Percentiles rank a stretch among this genome's conserved stretches.
Conservation (phyloP, 129 eudicot species). For the Deinandra increscens region DNA sequence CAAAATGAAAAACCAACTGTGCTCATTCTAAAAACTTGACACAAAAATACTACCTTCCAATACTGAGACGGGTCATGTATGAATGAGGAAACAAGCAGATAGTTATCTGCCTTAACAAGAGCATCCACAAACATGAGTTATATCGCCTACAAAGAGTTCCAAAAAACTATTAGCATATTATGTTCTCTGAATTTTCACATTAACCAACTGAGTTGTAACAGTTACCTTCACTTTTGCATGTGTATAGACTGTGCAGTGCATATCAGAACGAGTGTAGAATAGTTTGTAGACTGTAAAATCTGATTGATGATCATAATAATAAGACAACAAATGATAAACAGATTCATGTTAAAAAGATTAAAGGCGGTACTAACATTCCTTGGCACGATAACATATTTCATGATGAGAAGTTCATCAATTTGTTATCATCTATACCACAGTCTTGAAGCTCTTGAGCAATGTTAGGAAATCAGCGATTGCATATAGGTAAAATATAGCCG, state of each 20-base stretch:
- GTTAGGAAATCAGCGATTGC: too few species aligned
- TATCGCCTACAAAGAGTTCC: slow-evolving; percentile 51
- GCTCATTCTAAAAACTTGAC: not conserved
- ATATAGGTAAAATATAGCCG: too few species aligned
- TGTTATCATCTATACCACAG: too few species aligned
- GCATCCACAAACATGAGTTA: slow-evolving; percentile 94
- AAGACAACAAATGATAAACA: slow-evolving; percentile 2
- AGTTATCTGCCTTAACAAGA: slow-evolving; percentile 63
- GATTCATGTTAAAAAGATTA: not conserved
- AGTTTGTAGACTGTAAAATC: slow-evolving; percentile 82
- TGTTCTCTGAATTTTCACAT: not conserved
- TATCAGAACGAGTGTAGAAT: slow-evolving; percentile 82
- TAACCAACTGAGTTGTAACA: slow-evolving; percentile 3
- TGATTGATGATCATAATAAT: slow-evolving; percentile 30
- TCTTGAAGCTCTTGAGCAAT: too few species aligned
- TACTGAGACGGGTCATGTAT: slow-evolving; percentile 72
- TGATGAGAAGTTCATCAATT: too few species aligned
- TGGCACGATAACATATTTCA: slow-evolving; percentile 92
- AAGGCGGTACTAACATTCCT: slow-evolving; percentile 65
- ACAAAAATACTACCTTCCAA: slow-evolving; percentile 66
- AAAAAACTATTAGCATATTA: not conserved
- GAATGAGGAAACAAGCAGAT: slow-evolving; percentile 45
- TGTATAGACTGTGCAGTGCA: slow-evolving; percentile 81
- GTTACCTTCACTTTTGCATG: slow-evolving; percentile 95
- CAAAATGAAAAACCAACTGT: not conserved